Conservation (phyloP, 2,329 filamentous ascomycete genomes). For the Rasamsonia emersonii region DNA sequence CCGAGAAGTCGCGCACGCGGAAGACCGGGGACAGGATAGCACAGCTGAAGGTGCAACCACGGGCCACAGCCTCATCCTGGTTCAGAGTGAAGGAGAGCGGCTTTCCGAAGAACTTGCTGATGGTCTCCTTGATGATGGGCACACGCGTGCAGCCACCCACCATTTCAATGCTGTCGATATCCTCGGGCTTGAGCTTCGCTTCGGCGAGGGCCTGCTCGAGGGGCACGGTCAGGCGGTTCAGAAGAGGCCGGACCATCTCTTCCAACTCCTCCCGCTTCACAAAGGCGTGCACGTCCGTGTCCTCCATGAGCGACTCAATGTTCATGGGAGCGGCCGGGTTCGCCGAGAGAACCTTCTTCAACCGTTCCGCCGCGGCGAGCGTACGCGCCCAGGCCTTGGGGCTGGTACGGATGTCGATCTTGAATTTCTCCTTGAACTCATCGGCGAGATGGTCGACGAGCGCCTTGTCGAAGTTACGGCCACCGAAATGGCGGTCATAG, state of each 20-base stretch:
- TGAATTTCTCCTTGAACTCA: conserved; percentile 97
- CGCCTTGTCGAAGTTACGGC: conserved; percentile 92
- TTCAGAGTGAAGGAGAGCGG: conserved; percentile 90
- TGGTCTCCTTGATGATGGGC: conserved; percentile 80
- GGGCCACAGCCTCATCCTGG: conserved; percentile 93
- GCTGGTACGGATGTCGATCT: conserved; percentile 88
- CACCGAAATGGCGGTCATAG: conserved; percentile 93
- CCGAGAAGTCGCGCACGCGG: conserved; percentile 94
- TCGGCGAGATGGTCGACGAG: conserved; percentile 89
- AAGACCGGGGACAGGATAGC: conserved; percentile 96
- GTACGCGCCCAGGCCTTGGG: conserved; percentile 83
- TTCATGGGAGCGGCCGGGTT: conserved; percentile 88
- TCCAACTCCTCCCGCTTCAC: conserved; percentile 93
- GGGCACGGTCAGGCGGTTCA: conserved; percentile 62
- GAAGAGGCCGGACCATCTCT: conserved; percentile 74
- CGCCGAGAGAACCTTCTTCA: conserved; percentile 96
- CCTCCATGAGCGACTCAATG: conserved; percentile 98
- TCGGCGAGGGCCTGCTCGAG: conserved; percentile 91
- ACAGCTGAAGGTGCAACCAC: conserved; percentile 94
- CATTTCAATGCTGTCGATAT: conserved; percentile 89
- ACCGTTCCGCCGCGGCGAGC: conserved; percentile 82
- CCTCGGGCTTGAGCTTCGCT: conserved; percentile 79
- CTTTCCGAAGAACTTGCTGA: conserved; percentile 89
- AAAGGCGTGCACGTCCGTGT: conserved; percentile 80
- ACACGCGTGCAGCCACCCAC: conserved; percentile 93